Evolutionary conservation across 2,329 filamentous ascomycete species (phyloP).

Genomic region (Colletotrichum nymphaeae): DNA sequence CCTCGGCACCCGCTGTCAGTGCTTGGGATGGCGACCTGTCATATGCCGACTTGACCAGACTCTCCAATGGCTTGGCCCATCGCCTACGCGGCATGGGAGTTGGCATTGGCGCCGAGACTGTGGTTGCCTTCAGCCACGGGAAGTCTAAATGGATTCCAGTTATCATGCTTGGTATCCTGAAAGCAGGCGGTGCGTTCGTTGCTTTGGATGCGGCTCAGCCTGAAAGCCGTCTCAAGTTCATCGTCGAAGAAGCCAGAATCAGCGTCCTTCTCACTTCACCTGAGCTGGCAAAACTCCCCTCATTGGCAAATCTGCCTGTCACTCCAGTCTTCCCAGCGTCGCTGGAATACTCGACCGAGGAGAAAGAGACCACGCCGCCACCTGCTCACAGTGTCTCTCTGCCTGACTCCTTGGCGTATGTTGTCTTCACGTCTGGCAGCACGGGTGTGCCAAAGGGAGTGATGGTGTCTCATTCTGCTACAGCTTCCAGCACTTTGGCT

Average conservation of each 20-base stretch:
- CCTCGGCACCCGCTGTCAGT: not conserved
- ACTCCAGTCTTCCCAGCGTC: not conserved
- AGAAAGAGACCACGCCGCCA: not conserved
- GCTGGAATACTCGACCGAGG: not conserved
- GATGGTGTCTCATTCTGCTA: not conserved
- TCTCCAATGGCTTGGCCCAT: conserved; percentile 19
- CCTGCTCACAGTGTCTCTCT: not conserved
- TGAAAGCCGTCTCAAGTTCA: not conserved
- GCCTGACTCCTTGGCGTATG: not conserved
- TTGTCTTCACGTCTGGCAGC: conserved; percentile 2
- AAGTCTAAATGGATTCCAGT: conserved; percentile 42
- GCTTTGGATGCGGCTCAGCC: conserved; percentile 40
- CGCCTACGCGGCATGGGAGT: not conserved
- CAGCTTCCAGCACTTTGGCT: not conserved
- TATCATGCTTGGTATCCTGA: conserved; percentile 43
- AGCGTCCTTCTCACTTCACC: conserved; percentile 1
- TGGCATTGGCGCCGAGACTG: not conserved
- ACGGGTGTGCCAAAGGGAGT: not conserved
- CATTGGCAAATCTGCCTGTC: not conserved
- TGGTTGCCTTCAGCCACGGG: conserved; percentile 39
- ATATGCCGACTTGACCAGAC: conserved; percentile 3
- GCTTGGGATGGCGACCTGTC: not conserved
- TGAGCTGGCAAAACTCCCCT: not conserved
- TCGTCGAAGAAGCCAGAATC: not conserved
- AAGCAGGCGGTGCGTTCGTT: conserved; percentile 45